Evolutionary conservation across 1,139 yeast species (phyloP).

Genomic region (Oligophagozyma castellii): DNA sequence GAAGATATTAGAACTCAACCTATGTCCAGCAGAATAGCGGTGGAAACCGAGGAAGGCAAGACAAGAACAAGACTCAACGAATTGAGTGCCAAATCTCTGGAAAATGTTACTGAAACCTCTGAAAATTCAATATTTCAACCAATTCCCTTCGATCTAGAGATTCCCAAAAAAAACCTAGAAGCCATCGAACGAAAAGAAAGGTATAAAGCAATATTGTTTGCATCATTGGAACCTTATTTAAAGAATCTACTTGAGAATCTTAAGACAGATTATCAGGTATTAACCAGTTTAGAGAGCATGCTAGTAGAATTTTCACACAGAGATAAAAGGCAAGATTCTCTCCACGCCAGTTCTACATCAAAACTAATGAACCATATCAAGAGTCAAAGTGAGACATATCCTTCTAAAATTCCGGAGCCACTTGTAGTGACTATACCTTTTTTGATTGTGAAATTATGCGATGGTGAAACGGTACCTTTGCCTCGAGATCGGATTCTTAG

Average conservation of each 20-base stretch:
- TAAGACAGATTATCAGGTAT: constrained; percentile 16
- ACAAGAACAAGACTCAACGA: not conserved
- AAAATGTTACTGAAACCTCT: no score
- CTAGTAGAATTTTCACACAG: constrained; percentile 8
- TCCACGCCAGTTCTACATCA: constrained; percentile 4
- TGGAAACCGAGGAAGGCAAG: not conserved
- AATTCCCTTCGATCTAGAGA: constrained; percentile 3
- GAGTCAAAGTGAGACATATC: constrained; percentile 4
- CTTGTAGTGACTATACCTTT: constrained; percentile 17
- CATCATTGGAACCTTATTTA: constrained; percentile 14
- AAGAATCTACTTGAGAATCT: constrained; percentile 6
- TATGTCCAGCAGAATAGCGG: not conserved
- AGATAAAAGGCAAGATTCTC: constrained; percentile 7
- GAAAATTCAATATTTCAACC: no score
- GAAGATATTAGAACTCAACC: not conserved
- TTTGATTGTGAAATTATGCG: constrained; percentile 12
- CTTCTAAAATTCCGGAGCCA: constrained; percentile 17
- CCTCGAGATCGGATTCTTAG: constrained; percentile 17
- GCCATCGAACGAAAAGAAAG: constrained; percentile 13
- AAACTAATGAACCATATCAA: constrained; percentile 9
- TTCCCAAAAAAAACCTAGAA: constrained; percentile 7
- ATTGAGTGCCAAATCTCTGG: not conserved
- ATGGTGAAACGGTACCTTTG: constrained; percentile 8
- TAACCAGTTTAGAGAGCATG: constrained; percentile 8
- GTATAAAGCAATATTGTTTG: constrained; percentile 12